These are phyloP conservation scores for Lyophyllum atratum DNA, from an alignment of 768 basidiomycete species.

Conservation along the genomic window DNA sequence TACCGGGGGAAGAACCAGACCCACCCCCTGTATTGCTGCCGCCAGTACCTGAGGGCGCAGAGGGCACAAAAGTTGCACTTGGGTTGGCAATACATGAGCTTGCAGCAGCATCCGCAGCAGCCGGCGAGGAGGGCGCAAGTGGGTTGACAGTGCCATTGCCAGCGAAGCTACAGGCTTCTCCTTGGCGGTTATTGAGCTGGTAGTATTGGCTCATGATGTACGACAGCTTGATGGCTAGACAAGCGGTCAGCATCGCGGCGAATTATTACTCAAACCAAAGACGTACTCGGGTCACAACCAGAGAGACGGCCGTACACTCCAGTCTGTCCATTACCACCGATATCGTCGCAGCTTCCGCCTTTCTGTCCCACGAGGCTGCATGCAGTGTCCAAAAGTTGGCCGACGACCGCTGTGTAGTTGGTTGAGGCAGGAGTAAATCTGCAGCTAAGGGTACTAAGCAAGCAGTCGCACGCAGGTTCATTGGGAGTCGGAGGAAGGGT, in stretches of 20 bases:
- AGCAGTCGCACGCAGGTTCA: slow-evolving; percentile 75
- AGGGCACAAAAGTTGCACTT: slow-evolving; percentile 63
- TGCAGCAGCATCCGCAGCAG: slow-evolving; percentile 56
- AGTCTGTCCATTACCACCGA: slow-evolving; percentile 69
- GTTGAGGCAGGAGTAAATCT: slow-evolving; percentile 64
- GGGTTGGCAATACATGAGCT: slow-evolving; percentile 70
- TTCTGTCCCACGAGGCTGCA: slow-evolving; percentile 74
- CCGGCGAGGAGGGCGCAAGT: slow-evolving; percentile 46
- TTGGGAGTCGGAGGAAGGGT: slow-evolving; percentile 86
- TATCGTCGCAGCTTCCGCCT: slow-evolving; percentile 65
- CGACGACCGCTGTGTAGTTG: slow-evolving; percentile 63
- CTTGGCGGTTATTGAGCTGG: slow-evolving; percentile 57
- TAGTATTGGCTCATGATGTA: slow-evolving; percentile 84
- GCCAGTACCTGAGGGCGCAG: slow-evolving; percentile 35
- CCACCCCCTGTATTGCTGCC: slow-evolving; percentile 19
- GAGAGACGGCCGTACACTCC: slow-evolving; percentile 80
- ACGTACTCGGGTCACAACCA: slow-evolving; percentile 78
- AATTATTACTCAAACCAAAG: background rate
- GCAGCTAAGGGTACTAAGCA: slow-evolving; percentile 70
- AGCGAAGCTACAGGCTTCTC: slow-evolving; percentile 71
- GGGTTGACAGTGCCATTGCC: slow-evolving; percentile 84
- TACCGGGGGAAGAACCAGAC: slow-evolving; percentile 17
- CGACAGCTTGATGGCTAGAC: slow-evolving; percentile 72
- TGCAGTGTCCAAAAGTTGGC: slow-evolving; percentile 61
- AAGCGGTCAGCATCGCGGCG: slow-evolving; percentile 6